phyloP scores from a whole-genome alignment of 2,329 filamentous ascomycete species.

The Coniella lustricola region DNA sequence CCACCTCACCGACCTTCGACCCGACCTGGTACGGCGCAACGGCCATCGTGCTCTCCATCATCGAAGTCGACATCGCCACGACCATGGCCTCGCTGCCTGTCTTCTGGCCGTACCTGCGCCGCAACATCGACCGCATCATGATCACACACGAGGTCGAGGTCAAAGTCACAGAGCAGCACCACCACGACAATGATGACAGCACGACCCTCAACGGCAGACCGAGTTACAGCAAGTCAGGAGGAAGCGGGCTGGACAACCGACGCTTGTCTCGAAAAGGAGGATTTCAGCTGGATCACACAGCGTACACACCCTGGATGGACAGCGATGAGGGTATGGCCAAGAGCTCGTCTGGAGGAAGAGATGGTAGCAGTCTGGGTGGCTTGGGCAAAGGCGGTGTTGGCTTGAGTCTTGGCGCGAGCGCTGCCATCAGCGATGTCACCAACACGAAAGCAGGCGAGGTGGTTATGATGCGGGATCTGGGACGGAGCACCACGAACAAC shows the following conservation, averaged over 20 bases:
- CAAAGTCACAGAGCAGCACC: constrained; percentile 13
- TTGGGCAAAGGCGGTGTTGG: neutral
- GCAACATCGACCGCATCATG: constrained; percentile 21
- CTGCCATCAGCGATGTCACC: constrained; percentile 1
- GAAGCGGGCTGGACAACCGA: too few relatives aligned
- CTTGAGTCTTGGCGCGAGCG: neutral
- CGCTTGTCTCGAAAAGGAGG: too few relatives aligned
- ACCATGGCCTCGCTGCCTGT: constrained; percentile 23
- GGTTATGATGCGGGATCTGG: constrained; percentile 10
- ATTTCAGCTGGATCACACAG: neutral
- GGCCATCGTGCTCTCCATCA: constrained; percentile 20
- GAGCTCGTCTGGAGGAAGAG: too few relatives aligned
- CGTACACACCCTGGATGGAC: constrained; percentile 2
- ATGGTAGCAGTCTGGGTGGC: neutral
- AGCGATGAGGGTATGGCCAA: neutral
- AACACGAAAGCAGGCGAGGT: neutral
- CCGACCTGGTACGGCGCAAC: constrained; percentile 23
- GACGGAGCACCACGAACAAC: neutral
- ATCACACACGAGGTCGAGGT: constrained; percentile 23
- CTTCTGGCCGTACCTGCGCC: constrained; percentile 24
- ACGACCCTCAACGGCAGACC: neutral
- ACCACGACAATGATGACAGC: constrained; percentile 9
- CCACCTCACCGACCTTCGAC: constrained; percentile 20
- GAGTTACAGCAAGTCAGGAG: neutral
- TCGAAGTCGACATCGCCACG: constrained; percentile 24